Evolutionary conservation across 2,329 filamentous ascomycete species (phyloP).

Genomic region (Sclerotinia sclerotiorum): DNA sequence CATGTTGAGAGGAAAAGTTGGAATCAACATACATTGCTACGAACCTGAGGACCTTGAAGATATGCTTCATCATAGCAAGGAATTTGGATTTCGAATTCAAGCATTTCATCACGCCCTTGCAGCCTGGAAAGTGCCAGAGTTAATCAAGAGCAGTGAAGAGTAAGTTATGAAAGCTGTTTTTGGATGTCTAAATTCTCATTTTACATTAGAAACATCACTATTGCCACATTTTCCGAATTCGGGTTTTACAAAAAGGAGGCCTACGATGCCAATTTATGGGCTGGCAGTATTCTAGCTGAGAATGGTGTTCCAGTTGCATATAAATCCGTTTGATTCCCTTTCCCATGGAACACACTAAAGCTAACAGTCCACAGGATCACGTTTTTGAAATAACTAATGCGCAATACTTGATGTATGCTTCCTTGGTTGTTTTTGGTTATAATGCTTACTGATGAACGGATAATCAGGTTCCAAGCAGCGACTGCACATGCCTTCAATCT

Average conservation of each 20-base stretch:
- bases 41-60: constrained; percentile 47
- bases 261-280: constrained; percentile 45
- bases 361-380: constrained; percentile 41
- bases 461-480: constrained; percentile 43
- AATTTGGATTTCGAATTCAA: constrained; percentile 46
- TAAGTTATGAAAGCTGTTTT: constrained; percentile 32
- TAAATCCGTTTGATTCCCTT: constrained; percentile 41
- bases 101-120: constrained; percentile 46
- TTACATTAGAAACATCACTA: constrained; percentile 43
- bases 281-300: constrained; percentile 44
- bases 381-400: constrained; percentile 41
- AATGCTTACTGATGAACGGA: background rate
- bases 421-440: background rate
- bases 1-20: constrained; percentile 45
- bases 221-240: constrained; percentile 47
- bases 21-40: constrained; percentile 49
- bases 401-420: constrained; percentile 44
- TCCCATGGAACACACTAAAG: background rate
- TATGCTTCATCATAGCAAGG: constrained; percentile 46
- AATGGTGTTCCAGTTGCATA: constrained; percentile 46
- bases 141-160: constrained; percentile 44
- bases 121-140: constrained; percentile 45
- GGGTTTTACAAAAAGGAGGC: constrained; percentile 47
- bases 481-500: constrained; percentile 47
- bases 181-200: background rate